Evolutionary conservation across 192 early-diverging fungal genomes (phyloP).

Genomic region (Gonapodya prolifera): DNA sequence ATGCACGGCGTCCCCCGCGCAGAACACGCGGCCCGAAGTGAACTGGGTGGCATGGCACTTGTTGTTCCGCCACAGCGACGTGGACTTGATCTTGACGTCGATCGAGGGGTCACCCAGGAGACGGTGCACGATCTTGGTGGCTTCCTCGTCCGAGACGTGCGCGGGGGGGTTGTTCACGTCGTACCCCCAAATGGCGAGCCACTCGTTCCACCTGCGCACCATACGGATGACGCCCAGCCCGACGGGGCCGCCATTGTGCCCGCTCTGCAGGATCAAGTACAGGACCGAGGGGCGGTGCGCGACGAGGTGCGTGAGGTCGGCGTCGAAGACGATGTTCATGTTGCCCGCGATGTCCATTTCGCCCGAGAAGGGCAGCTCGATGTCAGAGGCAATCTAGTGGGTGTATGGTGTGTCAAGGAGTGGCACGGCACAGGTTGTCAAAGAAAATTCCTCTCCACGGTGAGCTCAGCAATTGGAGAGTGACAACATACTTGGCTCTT

Average conservation of each 20-base stretch:
- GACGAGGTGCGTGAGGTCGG: neutral
- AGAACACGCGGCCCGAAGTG: conserved; percentile 14
- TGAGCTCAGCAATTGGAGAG: too few species aligned
- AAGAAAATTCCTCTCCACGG: too few species aligned
- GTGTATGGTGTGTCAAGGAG: too few species aligned
- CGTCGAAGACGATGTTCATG: neutral
- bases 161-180: too few species aligned
- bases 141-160: neutral
- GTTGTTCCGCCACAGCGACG: neutral
- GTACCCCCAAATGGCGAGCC: neutral
- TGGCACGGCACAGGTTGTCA: too few species aligned
- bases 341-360: neutral
- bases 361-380: neutral
- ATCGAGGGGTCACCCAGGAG: neutral
- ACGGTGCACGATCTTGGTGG: neutral
- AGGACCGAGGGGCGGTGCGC: neutral
- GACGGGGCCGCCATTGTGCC: neutral
- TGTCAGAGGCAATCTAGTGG: neutral
- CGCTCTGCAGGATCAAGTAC: neutral
- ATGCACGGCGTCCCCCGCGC: conserved; percentile 31
- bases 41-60: neutral
- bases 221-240: neutral
- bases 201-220: neutral
- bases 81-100: conserved; percentile 1
- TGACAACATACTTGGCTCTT: too few species aligned